phyloP scores from a whole-genome alignment of 805 yeast genomes.

The Wickerhamiella lipophila region DNA sequence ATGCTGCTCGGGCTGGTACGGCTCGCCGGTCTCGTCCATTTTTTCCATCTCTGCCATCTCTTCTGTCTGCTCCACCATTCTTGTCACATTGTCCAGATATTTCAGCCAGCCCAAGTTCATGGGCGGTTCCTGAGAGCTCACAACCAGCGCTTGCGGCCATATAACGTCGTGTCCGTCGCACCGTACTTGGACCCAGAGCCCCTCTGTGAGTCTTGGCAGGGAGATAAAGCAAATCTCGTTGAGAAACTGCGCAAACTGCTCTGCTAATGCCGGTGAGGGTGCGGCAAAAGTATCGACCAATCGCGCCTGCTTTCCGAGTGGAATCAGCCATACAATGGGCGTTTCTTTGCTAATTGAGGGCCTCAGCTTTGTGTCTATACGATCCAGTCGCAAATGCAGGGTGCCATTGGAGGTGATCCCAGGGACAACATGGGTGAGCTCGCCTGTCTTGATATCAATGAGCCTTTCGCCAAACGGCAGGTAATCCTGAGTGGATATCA shows the following conservation, averaged over 20 bases:
- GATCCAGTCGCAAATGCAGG: constrained; percentile 14
- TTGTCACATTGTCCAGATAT: constrained; percentile 13
- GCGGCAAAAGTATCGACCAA: constrained; percentile 15
- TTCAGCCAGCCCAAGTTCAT: constrained; percentile 12
- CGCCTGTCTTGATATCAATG: constrained; percentile 16
- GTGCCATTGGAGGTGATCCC: constrained; percentile 16
- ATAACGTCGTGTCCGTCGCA: constrained; percentile 16
- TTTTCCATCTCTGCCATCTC: neutral
- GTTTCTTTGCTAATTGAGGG: constrained; percentile 13
- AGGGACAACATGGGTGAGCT: constrained; percentile 16
- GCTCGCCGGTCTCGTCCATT: neutral
- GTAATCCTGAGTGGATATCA: constrained; percentile 4
- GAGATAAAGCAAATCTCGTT: neutral
- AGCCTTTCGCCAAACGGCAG: constrained; percentile 7
- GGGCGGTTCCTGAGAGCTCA: constrained; percentile 8
- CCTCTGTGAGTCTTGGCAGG: neutral
- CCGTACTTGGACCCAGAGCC: constrained; percentile 19
- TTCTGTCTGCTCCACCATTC: constrained; percentile 15
- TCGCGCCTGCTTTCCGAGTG: constrained; percentile 18
- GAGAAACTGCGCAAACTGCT: constrained; percentile 14
- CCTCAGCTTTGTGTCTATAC: constrained; percentile 13
- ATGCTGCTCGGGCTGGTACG: neutral
- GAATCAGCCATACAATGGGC: constrained; percentile 20
- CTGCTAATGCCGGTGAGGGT: constrained; percentile 17
- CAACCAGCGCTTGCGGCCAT: constrained; percentile 20